Conservation (phyloP, 768 basidiomycete genomes). For the Mycena vitilis region DNA sequence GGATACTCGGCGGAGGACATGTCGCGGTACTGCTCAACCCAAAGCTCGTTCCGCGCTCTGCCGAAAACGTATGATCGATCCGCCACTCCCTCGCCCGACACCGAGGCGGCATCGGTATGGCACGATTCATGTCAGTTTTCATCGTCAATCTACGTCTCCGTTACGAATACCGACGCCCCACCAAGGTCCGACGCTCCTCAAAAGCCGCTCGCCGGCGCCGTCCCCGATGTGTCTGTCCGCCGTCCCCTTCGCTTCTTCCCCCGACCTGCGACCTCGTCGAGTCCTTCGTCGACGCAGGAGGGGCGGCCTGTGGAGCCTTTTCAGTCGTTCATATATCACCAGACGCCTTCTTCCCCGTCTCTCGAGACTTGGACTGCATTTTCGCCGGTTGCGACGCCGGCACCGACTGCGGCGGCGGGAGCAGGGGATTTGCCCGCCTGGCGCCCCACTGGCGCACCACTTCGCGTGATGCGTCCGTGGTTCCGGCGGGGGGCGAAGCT, state of each 20-base stretch:
- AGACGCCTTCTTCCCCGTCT: conserved; percentile 39
- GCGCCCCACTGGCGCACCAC: conserved; percentile 17
- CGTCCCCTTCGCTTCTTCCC: conserved; percentile 27
- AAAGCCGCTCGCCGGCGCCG: conserved; percentile 12
- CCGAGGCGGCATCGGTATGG: conserved; percentile 28
- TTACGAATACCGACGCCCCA: conserved; percentile 33
- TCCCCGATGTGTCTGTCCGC: neutral
- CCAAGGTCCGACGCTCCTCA: conserved; percentile 27
- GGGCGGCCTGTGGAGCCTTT: conserved; percentile 32
- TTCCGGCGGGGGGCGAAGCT: conserved; percentile 32
- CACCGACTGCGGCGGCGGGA: conserved; percentile 25
- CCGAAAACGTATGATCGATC: conserved; percentile 27
- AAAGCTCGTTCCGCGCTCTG: conserved; percentile 25
- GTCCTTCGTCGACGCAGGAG: conserved; percentile 16
- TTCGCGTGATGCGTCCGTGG: conserved; percentile 34
- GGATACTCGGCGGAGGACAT: conserved; percentile 57
- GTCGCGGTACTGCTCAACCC: conserved; percentile 42
- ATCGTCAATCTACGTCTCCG: conserved; percentile 25
- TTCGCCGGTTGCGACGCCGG: conserved; percentile 30
- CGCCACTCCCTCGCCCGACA: conserved; percentile 35
- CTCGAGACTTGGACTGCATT: conserved; percentile 38
- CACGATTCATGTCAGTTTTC: conserved; percentile 37
- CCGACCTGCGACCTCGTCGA: conserved; percentile 20
- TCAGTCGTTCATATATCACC: conserved; percentile 37
- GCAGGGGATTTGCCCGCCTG: neutral